Conservation (phyloP, 2,329 filamentous ascomycete species). For the Bipolaris bicolor region DNA sequence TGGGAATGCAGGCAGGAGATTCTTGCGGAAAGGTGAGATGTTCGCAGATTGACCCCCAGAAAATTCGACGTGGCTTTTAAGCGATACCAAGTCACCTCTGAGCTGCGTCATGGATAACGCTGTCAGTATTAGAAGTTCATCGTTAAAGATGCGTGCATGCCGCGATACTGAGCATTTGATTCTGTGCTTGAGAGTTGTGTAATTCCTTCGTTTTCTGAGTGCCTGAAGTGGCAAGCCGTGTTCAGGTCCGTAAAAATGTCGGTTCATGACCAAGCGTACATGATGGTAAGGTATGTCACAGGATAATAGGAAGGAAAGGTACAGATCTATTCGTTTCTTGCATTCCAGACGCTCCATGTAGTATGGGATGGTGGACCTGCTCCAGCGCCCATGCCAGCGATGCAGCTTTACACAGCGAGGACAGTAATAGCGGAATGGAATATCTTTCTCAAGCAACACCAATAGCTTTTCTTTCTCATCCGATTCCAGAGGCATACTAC, state of each 20-base stretch:
- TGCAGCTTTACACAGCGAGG: conserved; percentile 27
- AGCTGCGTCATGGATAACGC: conserved; percentile 17
- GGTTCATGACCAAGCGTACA: conserved; percentile 30
- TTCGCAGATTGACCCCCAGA: conserved; percentile 12
- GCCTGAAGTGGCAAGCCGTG: conserved; percentile 19
- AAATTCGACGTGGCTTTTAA: conserved; percentile 18
- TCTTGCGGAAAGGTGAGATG: conserved; percentile 13
- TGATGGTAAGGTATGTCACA: conserved; percentile 17
- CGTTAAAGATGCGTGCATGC: conserved; percentile 23
- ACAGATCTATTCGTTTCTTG: not conserved
- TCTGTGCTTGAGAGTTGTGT: not conserved
- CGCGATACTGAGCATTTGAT: conserved; percentile 7
- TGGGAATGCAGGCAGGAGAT: conserved; percentile 1
- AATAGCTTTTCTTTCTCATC: conserved; percentile 23
- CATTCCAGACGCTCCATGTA: conserved; percentile 13
- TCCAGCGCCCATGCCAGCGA: conserved; percentile 25
- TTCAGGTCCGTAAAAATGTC: conserved; percentile 24
- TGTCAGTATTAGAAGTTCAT: conserved; percentile 25
- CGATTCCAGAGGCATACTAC: not conserved
- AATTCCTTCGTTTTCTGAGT: conserved; percentile 8
- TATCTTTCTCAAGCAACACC: conserved; percentile 9
- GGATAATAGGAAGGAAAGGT: not conserved
- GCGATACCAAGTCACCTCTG: conserved; percentile 13
- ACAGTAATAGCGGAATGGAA: conserved; percentile 20
- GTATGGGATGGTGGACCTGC: conserved; percentile 5